Percentiles rank a stretch among this genome's conserved stretches.
Conservation (phyloP, 2,329 filamentous ascomycete species). For the Neonectria faginata region DNA sequence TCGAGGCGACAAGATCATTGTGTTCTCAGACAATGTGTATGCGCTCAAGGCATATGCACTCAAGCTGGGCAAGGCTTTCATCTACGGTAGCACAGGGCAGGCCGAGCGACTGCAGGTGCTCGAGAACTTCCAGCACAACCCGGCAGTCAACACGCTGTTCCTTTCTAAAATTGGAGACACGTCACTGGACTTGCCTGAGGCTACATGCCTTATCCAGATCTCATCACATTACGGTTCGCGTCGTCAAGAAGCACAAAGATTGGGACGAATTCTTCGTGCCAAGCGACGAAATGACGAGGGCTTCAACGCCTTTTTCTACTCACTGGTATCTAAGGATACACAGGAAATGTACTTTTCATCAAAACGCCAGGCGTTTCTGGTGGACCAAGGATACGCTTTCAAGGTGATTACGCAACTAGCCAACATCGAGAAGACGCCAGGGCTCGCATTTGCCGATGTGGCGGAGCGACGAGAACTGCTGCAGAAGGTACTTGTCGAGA, state of each 20-base stretch:
- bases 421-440: constrained; percentile 86
- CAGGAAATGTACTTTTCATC: constrained; percentile 98
- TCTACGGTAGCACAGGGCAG: constrained; percentile 90
- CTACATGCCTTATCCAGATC: constrained; percentile 96
- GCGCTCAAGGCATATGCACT: constrained; percentile 87
- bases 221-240: constrained; percentile 97
- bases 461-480: constrained; percentile 87
- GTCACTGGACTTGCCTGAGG: constrained; percentile 95
- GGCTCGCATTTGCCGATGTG: constrained; percentile 82
- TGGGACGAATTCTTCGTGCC: constrained; percentile 92
- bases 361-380: constrained; percentile 95
- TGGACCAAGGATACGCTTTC: constrained; percentile 98
- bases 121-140: constrained; percentile 95
- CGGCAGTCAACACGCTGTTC: constrained; percentile 91
- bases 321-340: constrained; percentile 95
- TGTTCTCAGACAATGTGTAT: constrained; percentile 98
- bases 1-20: constrained; percentile 96
- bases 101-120: constrained; percentile 87
- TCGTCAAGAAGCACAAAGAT: constrained; percentile 92
- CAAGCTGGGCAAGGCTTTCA: constrained; percentile 87
- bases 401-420: constrained; percentile 97
- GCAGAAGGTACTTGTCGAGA: constrained; percentile 88
- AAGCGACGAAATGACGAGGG: constrained; percentile 97
- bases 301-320: constrained; percentile 99
- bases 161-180: constrained; percentile 98